phyloP scores from a whole-genome alignment of 1,284 basidiomycete species.

The Melampsora americana region DNA sequence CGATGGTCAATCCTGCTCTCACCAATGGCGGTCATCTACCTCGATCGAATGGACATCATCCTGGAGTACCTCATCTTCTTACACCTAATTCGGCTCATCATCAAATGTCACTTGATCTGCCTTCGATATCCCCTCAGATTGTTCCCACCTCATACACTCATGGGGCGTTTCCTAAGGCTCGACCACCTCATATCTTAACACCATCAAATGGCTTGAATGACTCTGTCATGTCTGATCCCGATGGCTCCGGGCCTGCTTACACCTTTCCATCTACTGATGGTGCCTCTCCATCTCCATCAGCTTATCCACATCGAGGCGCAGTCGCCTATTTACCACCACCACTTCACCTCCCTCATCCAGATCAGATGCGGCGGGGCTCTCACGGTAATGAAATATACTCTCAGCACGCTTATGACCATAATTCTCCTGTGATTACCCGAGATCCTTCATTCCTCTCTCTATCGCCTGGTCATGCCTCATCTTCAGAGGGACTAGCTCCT shows the following conservation, averaged over 20 bases:
- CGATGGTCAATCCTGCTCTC: conserved; percentile 54
- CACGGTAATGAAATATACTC: conserved; percentile 27
- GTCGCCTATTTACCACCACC: conserved; percentile 14
- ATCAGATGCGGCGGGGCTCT: conserved; percentile 29
- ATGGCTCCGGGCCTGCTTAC: conserved; percentile 55
- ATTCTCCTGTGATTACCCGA: conserved; percentile 38
- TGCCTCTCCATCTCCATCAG: neutral
- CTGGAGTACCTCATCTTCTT: conserved; percentile 45
- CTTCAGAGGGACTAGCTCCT: conserved; percentile 11
- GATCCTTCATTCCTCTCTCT: conserved; percentile 39
- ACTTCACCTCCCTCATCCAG: conserved; percentile 37
- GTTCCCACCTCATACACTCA: conserved; percentile 50
- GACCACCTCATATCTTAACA: conserved; percentile 36
- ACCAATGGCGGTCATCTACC: conserved; percentile 48
- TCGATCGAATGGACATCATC: conserved; percentile 43
- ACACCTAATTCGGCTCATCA: conserved; percentile 48
- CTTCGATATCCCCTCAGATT: conserved; percentile 47
- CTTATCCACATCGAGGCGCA: conserved; percentile 41
- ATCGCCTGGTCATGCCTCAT: conserved; percentile 20
- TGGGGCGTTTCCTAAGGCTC: conserved; percentile 39
- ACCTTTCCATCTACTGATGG: conserved; percentile 7
- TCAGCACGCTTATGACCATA: conserved; percentile 34
- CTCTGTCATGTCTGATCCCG: conserved; percentile 59
- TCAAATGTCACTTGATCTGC: conserved; percentile 45
- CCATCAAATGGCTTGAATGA: conserved; percentile 41